Base-by-base conservation (phyloP, 2,329 filamentous ascomycete genomes). In the Neurospora crassa region DNA sequence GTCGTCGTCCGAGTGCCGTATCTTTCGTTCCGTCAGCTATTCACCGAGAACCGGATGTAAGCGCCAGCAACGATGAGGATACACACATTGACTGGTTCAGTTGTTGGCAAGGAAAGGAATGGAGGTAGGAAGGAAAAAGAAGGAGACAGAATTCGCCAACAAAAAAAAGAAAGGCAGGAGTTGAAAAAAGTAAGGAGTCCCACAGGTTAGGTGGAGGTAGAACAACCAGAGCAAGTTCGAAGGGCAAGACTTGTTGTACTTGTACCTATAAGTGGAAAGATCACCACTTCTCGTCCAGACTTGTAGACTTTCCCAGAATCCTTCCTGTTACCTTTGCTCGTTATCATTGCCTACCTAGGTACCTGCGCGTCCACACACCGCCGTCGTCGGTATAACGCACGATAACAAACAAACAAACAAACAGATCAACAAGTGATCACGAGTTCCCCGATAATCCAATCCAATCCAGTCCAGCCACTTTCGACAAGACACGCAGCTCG, bases 111-210 rank as follows among this genome's bases (percentile, higher is more conserved):
- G 24, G 24, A 24, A 40, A 2, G 47, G 47, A 40, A 29, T 14
- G 5, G 41, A 18, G 5, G 16, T 29, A 18, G 37, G 63, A 41
- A 29, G 20, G 7, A 10, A 10, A 34, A 2, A 1, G 24, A 16
- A 7, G 0, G 7, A 37, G 34, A 37, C 7, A 37, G 7, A 37
- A 6, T 37, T 37, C 34, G 34, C 7, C 20, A 53, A 1, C 2
- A 8, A 77, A 29, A 7, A 70, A 10, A 24, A 53, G 29, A 47
- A 67, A 37, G 71, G 68, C 45, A 74, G 69, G 12, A 73, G 6
- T 8, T 7, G 24, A 74, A 76, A 59, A 78, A 75, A 41, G 78
- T 79, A 10, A 20, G 24, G 20, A 24, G 20, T 45, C n/a, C 43
- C 42, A n/a, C 42, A 45, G 20, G 45, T 53, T 29, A 29, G 8